phyloP scores from a whole-genome alignment of 2,329 filamentous ascomycete genomes.

The Chaetomiaceae sp. region DNA sequence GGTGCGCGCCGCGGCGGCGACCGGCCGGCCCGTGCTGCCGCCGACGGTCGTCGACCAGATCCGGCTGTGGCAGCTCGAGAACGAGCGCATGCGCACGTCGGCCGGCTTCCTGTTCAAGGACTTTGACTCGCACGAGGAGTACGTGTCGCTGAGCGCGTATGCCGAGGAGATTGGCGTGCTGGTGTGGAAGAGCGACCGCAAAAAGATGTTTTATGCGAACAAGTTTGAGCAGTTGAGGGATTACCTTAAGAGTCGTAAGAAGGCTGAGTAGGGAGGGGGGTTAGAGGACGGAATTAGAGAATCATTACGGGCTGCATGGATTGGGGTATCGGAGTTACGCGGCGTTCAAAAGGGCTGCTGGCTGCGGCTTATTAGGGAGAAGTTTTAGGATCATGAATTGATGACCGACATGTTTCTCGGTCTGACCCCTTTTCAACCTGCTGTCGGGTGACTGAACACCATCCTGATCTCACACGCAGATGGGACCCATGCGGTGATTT shows the following conservation, averaged over 20 bases:
- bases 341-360: no score
- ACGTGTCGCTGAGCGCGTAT: constrained; percentile 66
- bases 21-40: constrained; percentile 70
- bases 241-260: constrained; percentile 67
- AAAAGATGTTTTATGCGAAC: constrained; percentile 85
- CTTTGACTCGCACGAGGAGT: constrained; percentile 69
- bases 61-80: constrained; percentile 93
- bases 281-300: no score
- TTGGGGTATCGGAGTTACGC: no score
- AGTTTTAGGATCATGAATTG: no score
- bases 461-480: no score
- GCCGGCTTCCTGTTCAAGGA: constrained; percentile 86
- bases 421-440: no score
- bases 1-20: constrained; percentile 58
- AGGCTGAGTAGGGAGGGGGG: constrained; percentile 35
- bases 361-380: no score
- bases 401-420: no score
- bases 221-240: constrained; percentile 83
- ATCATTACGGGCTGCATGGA: no score
- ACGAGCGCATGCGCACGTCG: constrained; percentile 84
- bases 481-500: no score
- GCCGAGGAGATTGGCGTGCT: constrained; percentile 88
- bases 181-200: constrained; percentile 76
- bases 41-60: constrained; percentile 98
- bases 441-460: no score